These are phyloP conservation scores for Mycena vitilis DNA, from an alignment of 768 basidiomycete species.

Conservation along the genomic window DNA sequence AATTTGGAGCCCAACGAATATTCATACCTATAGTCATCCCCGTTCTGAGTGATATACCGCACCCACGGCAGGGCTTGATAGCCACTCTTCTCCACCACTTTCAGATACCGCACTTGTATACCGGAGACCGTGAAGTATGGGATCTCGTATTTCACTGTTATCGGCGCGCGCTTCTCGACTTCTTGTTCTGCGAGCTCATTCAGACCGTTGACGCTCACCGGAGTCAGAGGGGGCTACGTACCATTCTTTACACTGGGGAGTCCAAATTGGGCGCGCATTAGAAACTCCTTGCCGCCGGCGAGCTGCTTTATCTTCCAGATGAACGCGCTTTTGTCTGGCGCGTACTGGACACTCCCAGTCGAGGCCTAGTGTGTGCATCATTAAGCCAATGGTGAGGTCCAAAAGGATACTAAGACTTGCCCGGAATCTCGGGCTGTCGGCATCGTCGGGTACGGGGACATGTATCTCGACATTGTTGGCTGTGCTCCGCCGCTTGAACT, in stretches of 20 bases:
- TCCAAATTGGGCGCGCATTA: slow-evolving; percentile 99
- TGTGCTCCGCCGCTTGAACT: slow-evolving; percentile 47
- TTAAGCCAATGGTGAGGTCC: neutral
- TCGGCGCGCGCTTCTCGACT: slow-evolving; percentile 90
- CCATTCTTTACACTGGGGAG: slow-evolving; percentile 93
- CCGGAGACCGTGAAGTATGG: slow-evolving; percentile 99
- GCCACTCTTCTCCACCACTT: slow-evolving; percentile 98
- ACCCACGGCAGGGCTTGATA: slow-evolving; percentile 98
- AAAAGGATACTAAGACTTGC: slow-evolving; percentile 55
- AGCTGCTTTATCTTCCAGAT: slow-evolving; percentile 99
- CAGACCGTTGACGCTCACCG: neutral
- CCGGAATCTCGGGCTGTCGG: slow-evolving; percentile 97
- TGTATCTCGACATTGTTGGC: slow-evolving; percentile 99
- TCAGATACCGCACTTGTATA: slow-evolving; percentile 97
- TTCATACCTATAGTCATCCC: slow-evolving; percentile 86
- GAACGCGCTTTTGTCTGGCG: slow-evolving; percentile 98
- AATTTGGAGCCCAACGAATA: slow-evolving; percentile 13
- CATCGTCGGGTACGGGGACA: slow-evolving; percentile 98
- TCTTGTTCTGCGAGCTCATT: slow-evolving; percentile 66
- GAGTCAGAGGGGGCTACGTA: slow-evolving; percentile 50
- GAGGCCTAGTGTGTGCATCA: slow-evolving; percentile 69
- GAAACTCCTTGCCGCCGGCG: slow-evolving; percentile 94
- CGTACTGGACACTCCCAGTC: slow-evolving; percentile 95
- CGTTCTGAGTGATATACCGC: slow-evolving; percentile 91
- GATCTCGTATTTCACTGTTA: slow-evolving; percentile 98